phyloP scores from a whole-genome alignment of 768 basidiomycete species.

The Boletellus ananiceps region DNA sequence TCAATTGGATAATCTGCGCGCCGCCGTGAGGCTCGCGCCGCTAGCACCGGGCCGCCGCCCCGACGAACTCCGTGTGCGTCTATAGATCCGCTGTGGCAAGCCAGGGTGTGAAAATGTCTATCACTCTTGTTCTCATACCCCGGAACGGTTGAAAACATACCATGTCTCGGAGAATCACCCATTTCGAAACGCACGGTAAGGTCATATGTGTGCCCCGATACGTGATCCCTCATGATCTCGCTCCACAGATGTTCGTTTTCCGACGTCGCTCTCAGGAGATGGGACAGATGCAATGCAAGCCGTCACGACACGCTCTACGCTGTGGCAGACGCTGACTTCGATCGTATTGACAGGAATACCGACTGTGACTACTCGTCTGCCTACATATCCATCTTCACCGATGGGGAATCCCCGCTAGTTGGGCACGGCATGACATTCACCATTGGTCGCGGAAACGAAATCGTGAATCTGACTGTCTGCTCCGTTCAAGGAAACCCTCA shows the following conservation, averaged over 20 bases:
- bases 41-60: conserved; percentile 12
- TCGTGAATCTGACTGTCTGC: conserved; percentile 42
- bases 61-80: conserved; percentile 2
- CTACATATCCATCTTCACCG: conserved; percentile 73
- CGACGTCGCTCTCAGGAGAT: conserved; percentile 86
- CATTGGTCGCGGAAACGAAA: conserved; percentile 92
- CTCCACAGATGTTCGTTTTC: conserved; percentile 78
- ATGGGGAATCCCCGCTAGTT: conserved; percentile 58
- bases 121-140: not conserved
- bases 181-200: conserved; percentile 55
- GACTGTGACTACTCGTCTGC: conserved; percentile 96
- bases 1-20: too few species aligned
- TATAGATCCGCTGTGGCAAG: not conserved
- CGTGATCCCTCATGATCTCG: not conserved
- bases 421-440: conserved; percentile 97
- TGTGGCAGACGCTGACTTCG: not conserved
- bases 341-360: conserved; percentile 62
- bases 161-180: conserved; percentile 45
- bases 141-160: not conserved
- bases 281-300: conserved; percentile 89
- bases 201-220: not conserved
- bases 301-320: not conserved
- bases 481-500: not conserved
- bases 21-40: too few species aligned
- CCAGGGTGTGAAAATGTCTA: too few species aligned